These are phyloP conservation scores for Carex littledalei DNA, from an alignment of 176 grass and related monocot genomes.

Conservation along the genomic window DNA sequence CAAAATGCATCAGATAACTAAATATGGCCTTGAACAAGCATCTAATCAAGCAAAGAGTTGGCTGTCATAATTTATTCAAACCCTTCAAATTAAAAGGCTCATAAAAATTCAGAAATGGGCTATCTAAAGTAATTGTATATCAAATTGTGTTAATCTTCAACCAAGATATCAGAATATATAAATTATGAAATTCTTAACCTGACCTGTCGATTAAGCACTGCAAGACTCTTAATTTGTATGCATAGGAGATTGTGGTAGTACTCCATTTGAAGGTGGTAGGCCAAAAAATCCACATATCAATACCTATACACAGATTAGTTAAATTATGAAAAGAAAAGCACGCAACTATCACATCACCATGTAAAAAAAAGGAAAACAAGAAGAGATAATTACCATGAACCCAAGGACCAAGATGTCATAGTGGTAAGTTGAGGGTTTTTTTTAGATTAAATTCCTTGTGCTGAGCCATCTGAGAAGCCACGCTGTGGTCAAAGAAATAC, in stretches of 20 bases:
- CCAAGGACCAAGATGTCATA: conserved; percentile 77
- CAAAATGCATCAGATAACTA: background rate
- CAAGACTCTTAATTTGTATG: conserved; percentile 86
- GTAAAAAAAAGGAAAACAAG: background rate
- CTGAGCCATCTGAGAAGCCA: conserved; percentile 82
- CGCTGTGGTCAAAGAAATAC: conserved; percentile 88
- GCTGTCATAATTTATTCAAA: background rate
- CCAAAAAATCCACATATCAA: conserved; percentile 79
- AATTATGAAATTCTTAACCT: conserved; percentile 2
- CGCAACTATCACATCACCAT: background rate
- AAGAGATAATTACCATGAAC: conserved; percentile 39
- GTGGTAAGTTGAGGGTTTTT: conserved; percentile 74
- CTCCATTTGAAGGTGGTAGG: conserved; percentile 84
- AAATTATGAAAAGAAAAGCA: conserved; percentile 5
- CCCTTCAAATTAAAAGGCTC: background rate
- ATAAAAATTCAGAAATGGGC: background rate
- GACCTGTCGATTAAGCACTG: conserved; percentile 73
- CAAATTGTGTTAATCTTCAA: background rate
- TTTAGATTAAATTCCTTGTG: conserved; percentile 86
- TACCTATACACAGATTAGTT: conserved; percentile 33
- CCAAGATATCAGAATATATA: background rate
- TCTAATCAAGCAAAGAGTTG: background rate
- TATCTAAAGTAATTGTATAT: background rate
- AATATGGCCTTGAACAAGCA: too few relatives aligned
- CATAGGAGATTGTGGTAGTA: conserved; percentile 86